These are phyloP conservation scores for Ramichloridium luteum DNA, from an alignment of 2,329 filamentous ascomycete genomes.

Conservation along the genomic window DNA sequence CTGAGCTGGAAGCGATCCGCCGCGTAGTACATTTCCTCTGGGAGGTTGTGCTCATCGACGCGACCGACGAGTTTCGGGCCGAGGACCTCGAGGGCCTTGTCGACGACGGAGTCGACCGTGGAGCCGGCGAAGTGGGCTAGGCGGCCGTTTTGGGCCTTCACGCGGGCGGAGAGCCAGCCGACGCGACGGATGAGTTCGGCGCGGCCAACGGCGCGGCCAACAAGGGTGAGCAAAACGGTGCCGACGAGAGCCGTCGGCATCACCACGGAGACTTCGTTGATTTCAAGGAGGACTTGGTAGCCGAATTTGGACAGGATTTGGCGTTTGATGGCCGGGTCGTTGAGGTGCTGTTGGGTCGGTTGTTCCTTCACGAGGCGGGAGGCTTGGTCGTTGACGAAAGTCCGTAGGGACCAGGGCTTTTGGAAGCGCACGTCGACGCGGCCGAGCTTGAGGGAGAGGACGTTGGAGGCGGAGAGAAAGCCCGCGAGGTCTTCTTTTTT, in stretches of 20 bases:
- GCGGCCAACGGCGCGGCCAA: constrained; percentile 83
- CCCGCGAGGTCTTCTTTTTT: constrained; percentile 86
- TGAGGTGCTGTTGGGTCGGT: constrained; percentile 16
- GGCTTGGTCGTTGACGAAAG: constrained; percentile 69
- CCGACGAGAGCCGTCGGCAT: constrained; percentile 97
- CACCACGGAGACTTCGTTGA: constrained; percentile 90
- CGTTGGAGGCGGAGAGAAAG: constrained; percentile 78
- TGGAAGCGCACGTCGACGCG: constrained; percentile 93
- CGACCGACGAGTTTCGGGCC: constrained; percentile 78
- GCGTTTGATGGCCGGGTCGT: constrained; percentile 41
- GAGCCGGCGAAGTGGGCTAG: constrained; percentile 85
- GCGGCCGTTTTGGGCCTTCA: constrained; percentile 74
- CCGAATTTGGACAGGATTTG: constrained; percentile 75
- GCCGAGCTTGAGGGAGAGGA: constrained; percentile 77
- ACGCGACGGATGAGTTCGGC: constrained; percentile 74
- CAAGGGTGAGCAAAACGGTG: constrained; percentile 79
- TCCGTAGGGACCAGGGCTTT: constrained; percentile 81
- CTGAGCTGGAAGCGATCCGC: constrained; percentile 91
- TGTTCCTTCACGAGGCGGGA: constrained; percentile 29
- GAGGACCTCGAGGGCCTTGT: constrained; percentile 81
- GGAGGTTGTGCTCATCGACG: constrained; percentile 56
- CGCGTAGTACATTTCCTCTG: constrained; percentile 86
- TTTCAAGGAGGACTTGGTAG: constrained; percentile 84
- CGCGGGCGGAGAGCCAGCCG: constrained; percentile 75
- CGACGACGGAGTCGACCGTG: constrained; percentile 68